Evolutionary conservation across 1,139 yeast genomes (phyloP), one percentile per base, ranked within the genome.

Genomic region (Fermentozyma sake): DNA sequence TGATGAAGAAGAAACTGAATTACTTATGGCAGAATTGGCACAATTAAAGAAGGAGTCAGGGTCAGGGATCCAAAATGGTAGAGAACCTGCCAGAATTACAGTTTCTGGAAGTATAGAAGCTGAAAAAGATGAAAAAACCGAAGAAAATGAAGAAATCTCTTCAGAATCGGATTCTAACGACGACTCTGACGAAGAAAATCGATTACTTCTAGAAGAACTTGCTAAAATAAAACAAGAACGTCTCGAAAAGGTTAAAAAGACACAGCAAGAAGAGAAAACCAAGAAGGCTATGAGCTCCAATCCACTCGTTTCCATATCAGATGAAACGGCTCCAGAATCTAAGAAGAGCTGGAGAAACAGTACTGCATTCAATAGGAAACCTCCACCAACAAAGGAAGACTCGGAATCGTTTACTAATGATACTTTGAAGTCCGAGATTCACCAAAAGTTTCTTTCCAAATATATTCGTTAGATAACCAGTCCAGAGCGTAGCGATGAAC

Each of bases 391-490:
- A 14, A 16, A n/a, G 4, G 20, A 21, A 6, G 29, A 20, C n/a
- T 31, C 39, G 7, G 37, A 44, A n/a, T 31, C 41, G 14, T 79
- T 69, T 44, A 68, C 82, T 12, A 83, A 81, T 35, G 84, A 84
- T 43, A 61, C 84, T 34, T 51, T 81, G 13, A 62, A 76, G 29
- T 80, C 91, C 4, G 80, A 79, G 13, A 75, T 72, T 41, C 95
- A 87, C 49, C 67, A 74, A 38, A 69, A 75, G 35, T 86, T 87
- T 46, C 57, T 87, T 56, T 68, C 77, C 32, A 79, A 76, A 44
- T 82, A 75, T 44, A 61, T 85, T 10, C 63, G 65, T 37, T 79
- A 48, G n/a, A n/a, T n/a, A n/a, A n/a, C n/a, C n/a, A n/a, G n/a
- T n/a, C n/a, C n/a, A 48, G n/a, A 16, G 23, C 7, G 6, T 6